Percentiles rank a stretch among this genome's conserved stretches.
Evolutionary conservation across 2,329 filamentous ascomycete genomes (phyloP).

Genomic region (Magnaporthiopsis poae): DNA sequence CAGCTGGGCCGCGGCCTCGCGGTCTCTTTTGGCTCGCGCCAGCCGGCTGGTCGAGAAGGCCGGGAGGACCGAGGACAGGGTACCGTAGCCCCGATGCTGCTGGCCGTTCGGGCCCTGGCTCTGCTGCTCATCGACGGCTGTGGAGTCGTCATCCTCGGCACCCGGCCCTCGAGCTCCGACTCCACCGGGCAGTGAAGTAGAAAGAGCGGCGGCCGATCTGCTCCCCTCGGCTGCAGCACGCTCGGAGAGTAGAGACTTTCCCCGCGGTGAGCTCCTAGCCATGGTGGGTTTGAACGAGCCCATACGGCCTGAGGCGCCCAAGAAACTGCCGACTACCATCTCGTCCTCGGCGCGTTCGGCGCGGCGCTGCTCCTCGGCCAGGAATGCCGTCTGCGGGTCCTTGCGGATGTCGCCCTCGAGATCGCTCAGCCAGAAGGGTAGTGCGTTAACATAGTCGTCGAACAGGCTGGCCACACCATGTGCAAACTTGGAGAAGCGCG

Average conservation of each 20-base stretch:
- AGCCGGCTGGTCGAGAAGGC: constrained; percentile 75
- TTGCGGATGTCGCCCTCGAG: constrained; percentile 88
- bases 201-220: neutral
- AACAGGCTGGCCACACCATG: constrained; percentile 87
- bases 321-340: constrained; percentile 77
- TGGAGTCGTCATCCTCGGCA: constrained; percentile 24
- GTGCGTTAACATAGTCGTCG: constrained; percentile 88
- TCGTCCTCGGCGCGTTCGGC: constrained; percentile 77
- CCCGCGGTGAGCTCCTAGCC: constrained; percentile 52
- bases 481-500: constrained; percentile 92
- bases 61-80: constrained; percentile 65
- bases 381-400: constrained; percentile 81
- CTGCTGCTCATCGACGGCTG: constrained; percentile 10
- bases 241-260: constrained; percentile 54
- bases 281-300: constrained; percentile 45
- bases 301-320: constrained; percentile 46
- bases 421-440: constrained; percentile 92
- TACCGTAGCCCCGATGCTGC: constrained; percentile 32
- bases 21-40: constrained; percentile 44
- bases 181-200: neutral
- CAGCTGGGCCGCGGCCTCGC: constrained; percentile 40
- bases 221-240: constrained; percentile 23
- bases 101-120: constrained; percentile 8
- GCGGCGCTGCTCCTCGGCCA: constrained; percentile 78
- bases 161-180: neutral